Conservation (phyloP, 208 protist species). For the Leishmania braziliensis region DNA sequence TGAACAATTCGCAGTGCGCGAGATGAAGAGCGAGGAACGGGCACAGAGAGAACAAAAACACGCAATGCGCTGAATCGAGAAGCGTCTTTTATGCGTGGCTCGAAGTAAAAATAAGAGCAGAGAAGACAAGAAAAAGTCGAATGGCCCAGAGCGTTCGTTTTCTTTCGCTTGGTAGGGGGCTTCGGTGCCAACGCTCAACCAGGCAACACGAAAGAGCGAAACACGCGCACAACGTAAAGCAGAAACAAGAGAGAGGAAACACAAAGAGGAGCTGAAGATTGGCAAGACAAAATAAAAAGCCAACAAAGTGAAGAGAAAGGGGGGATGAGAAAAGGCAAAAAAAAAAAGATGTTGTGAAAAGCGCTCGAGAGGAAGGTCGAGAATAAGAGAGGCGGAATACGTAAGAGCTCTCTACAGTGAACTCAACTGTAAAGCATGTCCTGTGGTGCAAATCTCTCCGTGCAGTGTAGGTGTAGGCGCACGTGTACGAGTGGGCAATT, state of each 20-base stretch:
- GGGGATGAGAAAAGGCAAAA: no score
- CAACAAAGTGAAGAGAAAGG: neutral
- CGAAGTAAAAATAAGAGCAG: neutral
- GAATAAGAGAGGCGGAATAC: neutral
- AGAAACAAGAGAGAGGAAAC: neutral
- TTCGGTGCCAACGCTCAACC: neutral
- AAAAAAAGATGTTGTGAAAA: neutral
- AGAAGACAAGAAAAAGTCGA: neutral
- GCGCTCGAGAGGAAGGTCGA: neutral
- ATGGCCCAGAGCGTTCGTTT: neutral
- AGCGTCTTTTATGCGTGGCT: neutral
- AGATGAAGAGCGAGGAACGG: neutral
- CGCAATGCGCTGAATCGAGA: neutral
- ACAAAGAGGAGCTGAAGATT: neutral
- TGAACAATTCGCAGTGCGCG: neutral
- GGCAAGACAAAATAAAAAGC: neutral
- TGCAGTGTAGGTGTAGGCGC: neutral
- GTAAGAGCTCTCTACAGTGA: neutral
- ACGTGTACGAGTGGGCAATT: neutral
- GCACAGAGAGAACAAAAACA: neutral
- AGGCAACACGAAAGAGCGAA: neutral
- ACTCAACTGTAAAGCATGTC: neutral
- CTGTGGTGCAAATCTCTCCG: neutral
- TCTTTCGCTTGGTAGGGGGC: neutral
- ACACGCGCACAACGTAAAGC: neutral